Base-by-base conservation (phyloP, 2,329 filamentous ascomycete species). In the Calonectria henricotiae region DNA sequence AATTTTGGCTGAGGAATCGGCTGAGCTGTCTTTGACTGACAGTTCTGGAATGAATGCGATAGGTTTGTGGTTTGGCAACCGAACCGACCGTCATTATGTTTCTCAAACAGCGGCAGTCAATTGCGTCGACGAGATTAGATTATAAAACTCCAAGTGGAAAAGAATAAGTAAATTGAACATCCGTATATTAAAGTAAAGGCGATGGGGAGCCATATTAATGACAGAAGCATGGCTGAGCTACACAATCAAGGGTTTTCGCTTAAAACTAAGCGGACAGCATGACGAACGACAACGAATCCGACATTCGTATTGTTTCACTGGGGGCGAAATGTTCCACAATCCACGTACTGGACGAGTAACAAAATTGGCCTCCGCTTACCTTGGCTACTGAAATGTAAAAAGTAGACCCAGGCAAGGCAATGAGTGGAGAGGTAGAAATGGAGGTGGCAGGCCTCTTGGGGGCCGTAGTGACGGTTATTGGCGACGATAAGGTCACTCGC, bases 11-110 rank as follows among this genome's bases (percentile, higher is more conserved):
- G 2, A 41, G 35, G 17, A 41, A 60, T 37, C 35, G 54, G 54
- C 37, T 27, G 54, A 60, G 54, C 35, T 60, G 54, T 41, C 54
- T 32, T 20, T 60, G 54, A 12, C 20, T 60, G 20, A 60, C 20
- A 2, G 54, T 60, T n/a, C 54, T 20, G 4, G 54, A 41, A 23
- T 41, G 54, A 25, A 41, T 41, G 20, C 54, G 54, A 23, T 41
- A 60, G 25, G 20, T 60, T 12, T 60, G 35, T 25, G 13, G 20
- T 4, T 23, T 39, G 4, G 32, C 3, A 4, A 8, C 30, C 5
- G 44, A 47, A 47, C 23, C 44, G 23, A 47, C 7, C 6, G n/a
- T 25, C 20, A 39, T 41, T 41, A 12, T 37, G 30, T 0, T n/a
- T 1, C 9, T 37, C 35, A 11, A 12, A n/a, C 11, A 12, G 35